These are phyloP conservation scores for Penicillium sp. DNA, from an alignment of 2,329 filamentous ascomycete species.

Conservation along the genomic window DNA sequence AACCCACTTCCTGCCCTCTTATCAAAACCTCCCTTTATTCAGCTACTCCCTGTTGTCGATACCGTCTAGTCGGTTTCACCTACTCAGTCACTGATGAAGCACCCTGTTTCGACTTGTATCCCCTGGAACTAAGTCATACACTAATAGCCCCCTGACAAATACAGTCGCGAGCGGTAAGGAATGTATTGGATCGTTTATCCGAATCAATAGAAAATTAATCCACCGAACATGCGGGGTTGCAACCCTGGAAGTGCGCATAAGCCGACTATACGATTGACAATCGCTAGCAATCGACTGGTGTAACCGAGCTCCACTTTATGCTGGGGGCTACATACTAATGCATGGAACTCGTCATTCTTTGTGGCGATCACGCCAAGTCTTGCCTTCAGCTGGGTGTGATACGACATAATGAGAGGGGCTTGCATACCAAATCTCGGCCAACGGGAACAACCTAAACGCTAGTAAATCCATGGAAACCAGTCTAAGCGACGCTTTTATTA, in stretches of 20 bases:
- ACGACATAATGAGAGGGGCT: not conserved
- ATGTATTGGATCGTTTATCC: too few relatives aligned
- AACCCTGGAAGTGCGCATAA: not conserved
- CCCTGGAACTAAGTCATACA: too few relatives aligned
- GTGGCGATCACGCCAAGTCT: constrained; percentile 12
- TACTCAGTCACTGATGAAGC: too few relatives aligned
- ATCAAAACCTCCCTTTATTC: too few relatives aligned
- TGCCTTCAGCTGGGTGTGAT: not conserved
- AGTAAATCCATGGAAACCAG: not conserved
- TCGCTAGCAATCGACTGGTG: constrained; percentile 1
- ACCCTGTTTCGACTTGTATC: too few relatives aligned
- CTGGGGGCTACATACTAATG: not conserved
- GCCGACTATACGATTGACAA: constrained; percentile 2
- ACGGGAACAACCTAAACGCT: not conserved
- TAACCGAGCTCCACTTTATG: not conserved
- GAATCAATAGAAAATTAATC: not conserved
- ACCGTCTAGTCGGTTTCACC: too few relatives aligned
- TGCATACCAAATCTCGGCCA: not conserved
- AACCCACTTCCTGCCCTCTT: too few relatives aligned
- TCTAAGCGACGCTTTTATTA: not conserved
- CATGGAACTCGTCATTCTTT: constrained; percentile 8
- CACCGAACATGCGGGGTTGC: not conserved
- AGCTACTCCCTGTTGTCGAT: too few relatives aligned
- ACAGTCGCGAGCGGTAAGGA: too few relatives aligned
- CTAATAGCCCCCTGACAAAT: too few relatives aligned